These are phyloP conservation scores for Phoma sp. DNA, from an alignment of 2,329 filamentous ascomycete species.

Conservation along the genomic window DNA sequence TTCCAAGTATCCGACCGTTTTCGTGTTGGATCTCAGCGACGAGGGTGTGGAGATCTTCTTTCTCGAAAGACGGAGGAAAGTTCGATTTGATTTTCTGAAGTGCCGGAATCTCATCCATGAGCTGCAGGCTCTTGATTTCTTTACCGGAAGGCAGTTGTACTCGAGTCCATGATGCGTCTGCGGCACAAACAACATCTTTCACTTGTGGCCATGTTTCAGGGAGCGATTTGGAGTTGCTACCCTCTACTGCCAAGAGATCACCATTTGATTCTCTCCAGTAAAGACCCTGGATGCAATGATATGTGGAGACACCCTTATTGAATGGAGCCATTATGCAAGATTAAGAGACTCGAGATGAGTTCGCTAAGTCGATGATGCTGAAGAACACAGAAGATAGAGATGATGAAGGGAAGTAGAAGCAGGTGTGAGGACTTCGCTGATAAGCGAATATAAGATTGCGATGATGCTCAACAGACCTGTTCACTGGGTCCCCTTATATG, in stretches of 20 bases:
- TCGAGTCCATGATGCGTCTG: conserved; percentile 20
- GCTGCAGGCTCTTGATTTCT: conserved; percentile 29
- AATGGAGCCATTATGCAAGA: conserved; percentile 32
- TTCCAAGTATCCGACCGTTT: conserved; percentile 29
- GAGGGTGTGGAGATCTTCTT: conserved; percentile 26
- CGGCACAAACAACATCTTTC: conserved; percentile 23
- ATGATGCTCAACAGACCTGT: conserved; percentile 7
- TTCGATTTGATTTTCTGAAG: conserved; percentile 30
- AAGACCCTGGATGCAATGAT: conserved; percentile 37
- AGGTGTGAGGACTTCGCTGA: conserved; percentile 11
- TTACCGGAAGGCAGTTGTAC: conserved; percentile 33
- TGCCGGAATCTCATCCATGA: conserved; percentile 23
- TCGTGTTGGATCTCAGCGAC: conserved; percentile 30
- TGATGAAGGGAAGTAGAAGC: not conserved
- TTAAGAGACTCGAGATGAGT: conserved; percentile 12
- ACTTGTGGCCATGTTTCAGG: conserved; percentile 29
- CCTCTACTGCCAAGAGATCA: conserved; percentile 33
- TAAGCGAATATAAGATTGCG: conserved; percentile 13
- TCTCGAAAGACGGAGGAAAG: conserved; percentile 29
- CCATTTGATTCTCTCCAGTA: conserved; percentile 36
- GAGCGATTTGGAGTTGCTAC: conserved; percentile 29
- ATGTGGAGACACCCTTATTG: conserved; percentile 37
- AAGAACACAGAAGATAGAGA: conserved; percentile 15
- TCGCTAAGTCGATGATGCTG: conserved; percentile 12
- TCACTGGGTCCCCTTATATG: conserved; percentile 22